Percentiles rank a stretch among this genome's conserved stretches.
Evolutionary conservation across 371 early-diverging fungal genomes (phyloP).

Genomic region (Mortierella sp.): DNA sequence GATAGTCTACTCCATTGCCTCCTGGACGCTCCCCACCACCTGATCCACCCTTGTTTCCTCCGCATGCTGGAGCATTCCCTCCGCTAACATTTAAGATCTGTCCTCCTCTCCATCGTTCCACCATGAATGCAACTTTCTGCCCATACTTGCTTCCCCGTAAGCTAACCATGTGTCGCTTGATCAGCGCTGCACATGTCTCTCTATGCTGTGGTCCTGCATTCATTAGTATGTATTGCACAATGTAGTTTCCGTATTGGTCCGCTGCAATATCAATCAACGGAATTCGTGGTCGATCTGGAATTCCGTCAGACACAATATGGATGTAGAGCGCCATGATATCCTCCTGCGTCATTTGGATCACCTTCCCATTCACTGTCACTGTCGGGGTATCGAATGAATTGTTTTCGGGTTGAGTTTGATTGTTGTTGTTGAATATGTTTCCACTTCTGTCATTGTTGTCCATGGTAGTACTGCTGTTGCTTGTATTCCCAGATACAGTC

Average conservation of each 20-base stretch:
- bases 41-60: neutral
- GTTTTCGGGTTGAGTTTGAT: too few species aligned
- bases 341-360: constrained; percentile 37
- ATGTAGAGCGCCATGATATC: constrained; percentile 47
- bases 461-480: neutral
- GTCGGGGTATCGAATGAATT: constrained; percentile 8
- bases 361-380: constrained; percentile 19
- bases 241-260: constrained; percentile 78
- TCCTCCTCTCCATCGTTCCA: constrained; percentile 59
- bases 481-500: neutral
- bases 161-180: constrained; percentile 75
- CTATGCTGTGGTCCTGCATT: constrained; percentile 70
- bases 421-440: neutral
- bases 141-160: constrained; percentile 83
- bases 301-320: constrained; percentile 39
- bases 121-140: constrained; percentile 81
- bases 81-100: constrained; percentile 6
- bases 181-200: constrained; percentile 67
- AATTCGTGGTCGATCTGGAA: constrained; percentile 55
- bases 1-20: constrained; percentile 30
- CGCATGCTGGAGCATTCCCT: neutral
- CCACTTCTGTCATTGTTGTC: neutral
- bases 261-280: constrained; percentile 67
- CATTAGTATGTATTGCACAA: constrained; percentile 78
- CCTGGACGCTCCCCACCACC: constrained; percentile 16